Percentiles rank a stretch among this genome's conserved stretches.
Evolutionary conservation across 1,284 basidiomycete genomes (phyloP).

Genomic region (Pterulicium gracile): DNA sequence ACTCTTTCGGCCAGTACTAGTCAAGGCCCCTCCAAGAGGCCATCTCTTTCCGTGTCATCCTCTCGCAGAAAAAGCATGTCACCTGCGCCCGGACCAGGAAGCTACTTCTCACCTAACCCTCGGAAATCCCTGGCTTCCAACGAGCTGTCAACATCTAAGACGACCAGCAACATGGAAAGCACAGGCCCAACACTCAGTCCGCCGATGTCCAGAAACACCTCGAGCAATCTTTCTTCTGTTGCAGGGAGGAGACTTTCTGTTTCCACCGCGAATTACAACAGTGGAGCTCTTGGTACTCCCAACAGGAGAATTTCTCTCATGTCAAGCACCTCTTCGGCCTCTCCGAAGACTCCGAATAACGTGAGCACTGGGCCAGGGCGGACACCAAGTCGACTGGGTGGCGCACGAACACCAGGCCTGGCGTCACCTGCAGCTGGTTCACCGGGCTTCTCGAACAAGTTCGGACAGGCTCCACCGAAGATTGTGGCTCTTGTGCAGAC

Average conservation of each 20-base stretch:
- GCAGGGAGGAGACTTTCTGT: neutral
- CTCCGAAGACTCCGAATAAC: conserved; percentile 30
- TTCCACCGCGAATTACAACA: conserved; percentile 8
- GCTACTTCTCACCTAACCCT: neutral
- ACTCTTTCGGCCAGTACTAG: conserved; percentile 14
- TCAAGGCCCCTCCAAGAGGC: conserved; percentile 14
- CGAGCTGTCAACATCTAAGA: neutral
- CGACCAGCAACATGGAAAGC: too few species aligned
- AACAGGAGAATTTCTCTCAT: conserved; percentile 35
- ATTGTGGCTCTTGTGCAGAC: conserved; percentile 74
- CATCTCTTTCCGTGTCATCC: conserved; percentile 7
- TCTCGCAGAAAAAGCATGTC: neutral
- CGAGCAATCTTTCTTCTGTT: neutral
- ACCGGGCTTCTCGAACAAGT: conserved; percentile 34
- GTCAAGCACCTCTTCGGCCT: conserved; percentile 16
- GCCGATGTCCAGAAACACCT: neutral
- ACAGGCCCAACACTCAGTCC: neutral
- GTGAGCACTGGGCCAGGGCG: conserved; percentile 29
- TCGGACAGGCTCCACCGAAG: conserved; percentile 64
- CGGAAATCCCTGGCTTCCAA: neutral
- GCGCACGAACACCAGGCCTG: conserved; percentile 12
- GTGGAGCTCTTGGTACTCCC: conserved; percentile 22
- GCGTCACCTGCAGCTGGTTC: conserved; percentile 15
- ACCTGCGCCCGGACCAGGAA: neutral
- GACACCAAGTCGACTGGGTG: conserved; percentile 27